Base-by-base conservation (phyloP, 2,329 filamentous ascomycete genomes). In the Aureobasidium mangrovei region DNA sequence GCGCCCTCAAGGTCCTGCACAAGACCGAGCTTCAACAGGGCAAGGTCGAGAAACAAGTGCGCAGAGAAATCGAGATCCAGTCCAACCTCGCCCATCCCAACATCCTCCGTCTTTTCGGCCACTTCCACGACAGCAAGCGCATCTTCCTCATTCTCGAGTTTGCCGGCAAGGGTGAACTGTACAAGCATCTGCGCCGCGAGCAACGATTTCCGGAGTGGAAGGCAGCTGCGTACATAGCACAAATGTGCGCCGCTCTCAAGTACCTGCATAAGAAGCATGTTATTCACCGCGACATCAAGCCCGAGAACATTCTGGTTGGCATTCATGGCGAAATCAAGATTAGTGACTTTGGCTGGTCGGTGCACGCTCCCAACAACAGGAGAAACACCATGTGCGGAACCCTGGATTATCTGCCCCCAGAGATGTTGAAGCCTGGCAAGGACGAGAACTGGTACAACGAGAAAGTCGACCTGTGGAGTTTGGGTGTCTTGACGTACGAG, bases 1-100 rank as follows among this genome's bases (percentile, higher is more conserved):
- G 87, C 70, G 87, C 86, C 2, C 77, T 91, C 58, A 91, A 91
- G 69, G 86, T 91, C 43, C 76, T 91, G 43, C 86, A 91, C 77
- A 91, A 91, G 73, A 83, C 78, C 59, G 87, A 91, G 70, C 73
- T 91, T 57, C 83, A 88, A 65, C 82, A 87, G 61, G 86, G 86
- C 56, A 82, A 82, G 51, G 86, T 91, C 47, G 87, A 91, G 74
- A 89, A 88, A 74, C 87, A 59, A 49, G 57, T 59, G 31, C 57
- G 59, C 18, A 53, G 59, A 45, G 59, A 60, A 46, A 60, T 60
- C 18, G 57, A 59, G 51, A 60, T 60, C 35, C 59, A 60, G 46
- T 59, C 57, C 6, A 60, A 60, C 35, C 59, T 60, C 38, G 57
- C 56, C 8, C 59, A 60, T 27, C 59, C 59, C 43, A 59, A 60